These are phyloP conservation scores for Nectriaceae sp. DNA, from an alignment of 2,329 filamentous ascomycete genomes.

Conservation along the genomic window DNA sequence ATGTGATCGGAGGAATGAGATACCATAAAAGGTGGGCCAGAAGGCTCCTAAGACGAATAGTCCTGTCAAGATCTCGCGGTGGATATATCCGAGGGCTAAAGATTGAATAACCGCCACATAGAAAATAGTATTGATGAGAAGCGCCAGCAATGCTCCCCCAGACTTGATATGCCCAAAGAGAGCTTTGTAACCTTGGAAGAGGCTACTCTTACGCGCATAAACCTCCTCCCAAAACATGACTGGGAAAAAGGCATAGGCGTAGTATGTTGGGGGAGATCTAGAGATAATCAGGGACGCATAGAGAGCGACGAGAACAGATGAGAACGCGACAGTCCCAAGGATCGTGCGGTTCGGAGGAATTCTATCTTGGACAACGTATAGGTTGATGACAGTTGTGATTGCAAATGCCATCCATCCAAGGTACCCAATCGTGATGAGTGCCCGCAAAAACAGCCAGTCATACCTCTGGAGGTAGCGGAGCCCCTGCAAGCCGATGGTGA, in stretches of 20 bases:
- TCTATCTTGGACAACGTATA: constrained; percentile 78
- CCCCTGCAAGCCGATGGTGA: constrained; percentile 76
- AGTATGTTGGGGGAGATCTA: constrained; percentile 80
- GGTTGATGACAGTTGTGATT: constrained; percentile 82
- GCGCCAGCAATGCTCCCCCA: constrained; percentile 54
- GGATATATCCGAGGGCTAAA: constrained; percentile 87
- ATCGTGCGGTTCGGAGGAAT: constrained; percentile 64
- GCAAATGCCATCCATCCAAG: constrained; percentile 95
- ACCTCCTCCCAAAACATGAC: constrained; percentile 97
- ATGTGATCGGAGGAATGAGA: constrained; percentile 70
- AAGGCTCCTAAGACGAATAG: constrained; percentile 75
- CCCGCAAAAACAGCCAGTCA: constrained; percentile 93
- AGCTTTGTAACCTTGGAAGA: constrained; percentile 65
- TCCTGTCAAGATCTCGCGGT: constrained; percentile 81
- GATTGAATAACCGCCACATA: constrained; percentile 79
- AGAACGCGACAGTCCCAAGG: constrained; percentile 66
- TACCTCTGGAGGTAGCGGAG: constrained; percentile 96
- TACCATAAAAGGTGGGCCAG: constrained; percentile 78
- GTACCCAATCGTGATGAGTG: constrained; percentile 87
- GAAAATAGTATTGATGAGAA: constrained; percentile 63
- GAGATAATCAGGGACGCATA: constrained; percentile 82
- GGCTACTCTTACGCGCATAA: constrained; percentile 71
- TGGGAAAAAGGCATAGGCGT: constrained; percentile 88
- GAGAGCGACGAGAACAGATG: constrained; percentile 71
- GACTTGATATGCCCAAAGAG: constrained; percentile 72